These are phyloP conservation scores for Phialophora verrucosa DNA, from an alignment of 2,329 filamentous ascomycete species.

Conservation along the genomic window DNA sequence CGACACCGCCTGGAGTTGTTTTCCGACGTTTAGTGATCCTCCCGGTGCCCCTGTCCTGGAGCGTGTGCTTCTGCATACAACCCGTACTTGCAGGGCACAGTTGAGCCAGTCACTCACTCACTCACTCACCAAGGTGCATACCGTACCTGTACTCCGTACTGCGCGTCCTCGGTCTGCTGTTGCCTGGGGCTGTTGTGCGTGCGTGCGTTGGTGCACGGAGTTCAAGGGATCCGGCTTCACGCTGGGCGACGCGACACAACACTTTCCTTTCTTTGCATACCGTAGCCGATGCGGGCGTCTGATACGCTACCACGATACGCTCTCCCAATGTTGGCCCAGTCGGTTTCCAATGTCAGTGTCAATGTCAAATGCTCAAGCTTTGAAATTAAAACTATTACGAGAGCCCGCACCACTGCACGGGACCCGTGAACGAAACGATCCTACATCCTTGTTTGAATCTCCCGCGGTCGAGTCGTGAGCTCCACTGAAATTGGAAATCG, in stretches of 20 bases:
- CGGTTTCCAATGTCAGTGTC: too few species aligned
- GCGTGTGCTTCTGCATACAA: neutral
- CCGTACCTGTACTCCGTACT: neutral
- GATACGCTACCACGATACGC: neutral
- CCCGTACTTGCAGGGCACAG: too few species aligned
- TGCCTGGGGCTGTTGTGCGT: too few species aligned
- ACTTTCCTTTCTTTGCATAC: slow-evolving; percentile 3
- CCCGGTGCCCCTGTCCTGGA: neutral
- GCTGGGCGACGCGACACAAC: neutral
- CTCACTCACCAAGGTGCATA: neutral
- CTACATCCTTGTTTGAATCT: too few species aligned
- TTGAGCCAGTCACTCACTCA: neutral
- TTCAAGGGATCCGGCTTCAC: neutral
- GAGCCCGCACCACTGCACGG: too few species aligned
- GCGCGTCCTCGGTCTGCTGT: too few species aligned
- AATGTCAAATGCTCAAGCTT: too few species aligned
- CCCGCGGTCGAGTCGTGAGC: too few species aligned
- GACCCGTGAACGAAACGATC: too few species aligned
- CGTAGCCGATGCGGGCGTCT: neutral
- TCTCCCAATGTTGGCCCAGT: too few species aligned
- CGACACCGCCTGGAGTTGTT: neutral
- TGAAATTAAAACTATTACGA: too few species aligned
- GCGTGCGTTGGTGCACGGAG: neutral
- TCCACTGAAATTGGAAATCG: too few species aligned
- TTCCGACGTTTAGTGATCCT: slow-evolving; percentile 23